Conservation (phyloP, 768 basidiomycete species). For the Lactifluus pinguis region DNA sequence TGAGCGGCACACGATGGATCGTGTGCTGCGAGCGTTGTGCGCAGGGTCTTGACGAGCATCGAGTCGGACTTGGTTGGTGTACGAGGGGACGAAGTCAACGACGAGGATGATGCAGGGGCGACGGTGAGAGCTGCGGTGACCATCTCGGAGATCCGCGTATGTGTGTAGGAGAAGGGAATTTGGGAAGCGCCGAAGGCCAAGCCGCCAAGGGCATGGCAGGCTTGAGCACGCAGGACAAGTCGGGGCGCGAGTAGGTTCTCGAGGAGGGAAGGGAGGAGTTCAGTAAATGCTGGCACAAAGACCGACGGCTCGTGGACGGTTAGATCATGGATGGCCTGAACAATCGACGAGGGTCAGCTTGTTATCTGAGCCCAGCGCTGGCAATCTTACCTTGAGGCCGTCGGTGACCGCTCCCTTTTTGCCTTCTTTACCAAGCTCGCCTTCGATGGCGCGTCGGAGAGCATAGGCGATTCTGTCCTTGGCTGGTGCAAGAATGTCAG, state of each 20-base stretch:
- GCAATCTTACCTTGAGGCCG: constrained; percentile 54
- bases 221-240: constrained; percentile 56
- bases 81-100: constrained; percentile 28
- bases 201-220: constrained; percentile 68
- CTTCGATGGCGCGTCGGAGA: constrained; percentile 67
- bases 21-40: too few species aligned
- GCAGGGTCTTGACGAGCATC: too few species aligned
- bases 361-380: neutral
- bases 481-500: constrained; percentile 49
- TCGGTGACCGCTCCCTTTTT: constrained; percentile 78
- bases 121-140: constrained; percentile 43
- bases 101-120: constrained; percentile 21
- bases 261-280: constrained; percentile 53
- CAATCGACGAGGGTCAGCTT: constrained; percentile 2
- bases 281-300: constrained; percentile 60
- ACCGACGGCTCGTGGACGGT: constrained; percentile 50
- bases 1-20: too few species aligned
- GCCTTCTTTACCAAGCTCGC: constrained; percentile 81
- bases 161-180: constrained; percentile 39
- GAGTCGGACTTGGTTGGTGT: too few species aligned
- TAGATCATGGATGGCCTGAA: constrained; percentile 66
- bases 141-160: constrained; percentile 43
- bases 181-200: constrained; percentile 46
- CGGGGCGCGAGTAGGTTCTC: constrained; percentile 55
- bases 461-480: constrained; percentile 62